phyloP scores from a whole-genome alignment of 352 stramenopile species.

The Phytophthora litchii region DNA sequence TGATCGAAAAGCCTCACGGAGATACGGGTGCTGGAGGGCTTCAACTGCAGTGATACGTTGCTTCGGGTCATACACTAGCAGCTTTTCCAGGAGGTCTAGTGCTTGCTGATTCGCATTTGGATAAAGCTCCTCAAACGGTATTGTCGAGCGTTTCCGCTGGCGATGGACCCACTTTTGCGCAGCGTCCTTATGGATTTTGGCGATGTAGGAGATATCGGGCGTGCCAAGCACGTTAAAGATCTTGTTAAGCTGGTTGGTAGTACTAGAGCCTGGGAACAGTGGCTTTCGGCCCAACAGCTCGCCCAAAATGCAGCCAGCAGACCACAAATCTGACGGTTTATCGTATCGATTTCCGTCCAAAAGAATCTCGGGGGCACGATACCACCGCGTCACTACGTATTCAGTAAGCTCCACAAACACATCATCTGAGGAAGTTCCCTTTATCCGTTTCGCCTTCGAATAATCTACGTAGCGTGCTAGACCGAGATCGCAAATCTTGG shows the following conservation, averaged over 20 bases:
- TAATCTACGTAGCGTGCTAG: slow-evolving; percentile 85
- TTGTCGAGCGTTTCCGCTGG: slow-evolving; percentile 55
- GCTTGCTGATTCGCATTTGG: slow-evolving; percentile 72
- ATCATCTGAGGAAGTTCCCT: slow-evolving; percentile 29
- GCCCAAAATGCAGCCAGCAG: slow-evolving; percentile 95
- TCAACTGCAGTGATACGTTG: slow-evolving; percentile 90
- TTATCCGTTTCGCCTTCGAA: slow-evolving; percentile 55
- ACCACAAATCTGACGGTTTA: slow-evolving; percentile 81
- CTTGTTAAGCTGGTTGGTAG: slow-evolving; percentile 97
- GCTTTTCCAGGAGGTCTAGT: slow-evolving; percentile 75
- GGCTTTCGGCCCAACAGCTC: slow-evolving; percentile 95
- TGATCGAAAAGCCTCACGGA: slow-evolving; percentile 73
- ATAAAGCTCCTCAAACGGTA: slow-evolving; percentile 79
- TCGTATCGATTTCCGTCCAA: slow-evolving; percentile 86
- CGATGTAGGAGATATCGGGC: slow-evolving; percentile 71
- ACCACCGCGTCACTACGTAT: slow-evolving; percentile 83
- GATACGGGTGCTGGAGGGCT: slow-evolving; percentile 95
- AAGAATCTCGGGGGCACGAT: slow-evolving; percentile 92
- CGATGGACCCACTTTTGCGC: slow-evolving; percentile 76
- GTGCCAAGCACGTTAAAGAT: slow-evolving; percentile 94
- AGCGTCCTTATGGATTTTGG: slow-evolving; percentile 70
- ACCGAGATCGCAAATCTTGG: slow-evolving; percentile 97
- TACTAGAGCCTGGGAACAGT: slow-evolving; percentile 96
- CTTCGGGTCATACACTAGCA: slow-evolving; percentile 71
- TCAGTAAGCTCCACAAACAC: slow-evolving; percentile 75